These are phyloP conservation scores for Leishmania turanica DNA, from an alignment of 208 protist species.

Conservation along the genomic window DNA sequence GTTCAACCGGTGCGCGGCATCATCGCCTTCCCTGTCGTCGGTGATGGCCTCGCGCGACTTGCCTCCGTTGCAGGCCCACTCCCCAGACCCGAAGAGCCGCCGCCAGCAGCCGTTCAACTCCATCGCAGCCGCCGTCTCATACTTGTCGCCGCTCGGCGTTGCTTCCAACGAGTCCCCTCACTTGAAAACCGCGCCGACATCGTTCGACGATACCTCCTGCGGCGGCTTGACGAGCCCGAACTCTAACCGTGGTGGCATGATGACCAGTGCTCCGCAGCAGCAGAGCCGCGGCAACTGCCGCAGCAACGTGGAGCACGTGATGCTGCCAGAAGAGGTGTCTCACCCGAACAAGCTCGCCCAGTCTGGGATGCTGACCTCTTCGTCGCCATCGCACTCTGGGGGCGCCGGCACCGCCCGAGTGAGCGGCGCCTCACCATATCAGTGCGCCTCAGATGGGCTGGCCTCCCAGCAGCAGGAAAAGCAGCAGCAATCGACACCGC, in stretches of 20 bases:
- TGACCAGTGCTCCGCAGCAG: neutral
- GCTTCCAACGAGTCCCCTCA: neutral
- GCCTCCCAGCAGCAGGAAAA: neutral
- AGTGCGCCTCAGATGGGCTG: neutral
- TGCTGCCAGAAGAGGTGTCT: neutral
- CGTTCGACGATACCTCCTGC: neutral
- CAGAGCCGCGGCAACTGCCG: neutral
- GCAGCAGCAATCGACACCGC: neutral
- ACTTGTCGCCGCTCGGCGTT: neutral
- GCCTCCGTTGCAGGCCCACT: conserved; percentile 1
- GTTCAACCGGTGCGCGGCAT: neutral
- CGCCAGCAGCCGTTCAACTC: neutral
- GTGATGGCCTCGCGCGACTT: neutral
- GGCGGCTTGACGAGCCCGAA: conserved; percentile 1
- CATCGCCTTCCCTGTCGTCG: neutral
- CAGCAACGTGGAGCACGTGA: neutral
- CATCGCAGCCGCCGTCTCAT: neutral
- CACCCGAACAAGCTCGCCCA: neutral
- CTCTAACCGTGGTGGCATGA: neutral
- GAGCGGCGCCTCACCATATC: neutral
- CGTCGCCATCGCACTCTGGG: neutral
- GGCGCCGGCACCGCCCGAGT: conserved; percentile 1
- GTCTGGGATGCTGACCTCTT: neutral
- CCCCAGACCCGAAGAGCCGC: neutral
- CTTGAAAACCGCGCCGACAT: neutral